Evolutionary conservation across 495 filamentous ascomycete species (phyloP).

Genomic region (Podospora anserina): DNA sequence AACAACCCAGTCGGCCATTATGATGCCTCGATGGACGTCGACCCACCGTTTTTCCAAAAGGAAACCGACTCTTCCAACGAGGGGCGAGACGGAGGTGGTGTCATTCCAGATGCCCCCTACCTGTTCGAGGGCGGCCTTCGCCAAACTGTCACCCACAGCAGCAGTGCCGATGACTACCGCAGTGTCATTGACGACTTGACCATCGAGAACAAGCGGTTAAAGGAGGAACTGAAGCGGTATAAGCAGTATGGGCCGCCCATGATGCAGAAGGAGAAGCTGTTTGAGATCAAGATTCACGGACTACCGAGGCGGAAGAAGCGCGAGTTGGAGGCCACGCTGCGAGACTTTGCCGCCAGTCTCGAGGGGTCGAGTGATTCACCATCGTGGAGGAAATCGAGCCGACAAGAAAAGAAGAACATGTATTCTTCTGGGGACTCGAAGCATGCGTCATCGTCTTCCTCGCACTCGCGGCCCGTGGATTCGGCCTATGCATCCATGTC

Average conservation of each 20-base stretch:
- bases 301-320: slow-evolving; percentile 62
- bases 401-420: slow-evolving; percentile 30
- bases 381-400: slow-evolving; percentile 31
- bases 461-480: slow-evolving; percentile 56
- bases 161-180: slow-evolving; percentile 57
- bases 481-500: slow-evolving; percentile 76
- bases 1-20: slow-evolving; percentile 35
- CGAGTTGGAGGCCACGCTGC: slow-evolving; percentile 68
- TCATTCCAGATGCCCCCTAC: neutral
- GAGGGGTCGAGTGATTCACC: slow-evolving; percentile 43
- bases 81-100: slow-evolving; percentile 12
- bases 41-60: slow-evolving; percentile 54
- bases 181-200: slow-evolving; percentile 73
- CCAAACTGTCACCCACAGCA: slow-evolving; percentile 42
- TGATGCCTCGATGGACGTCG: slow-evolving; percentile 45
- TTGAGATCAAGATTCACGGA: slow-evolving; percentile 72
- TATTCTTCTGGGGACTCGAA: slow-evolving; percentile 40
- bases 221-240: slow-evolving; percentile 63
- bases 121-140: slow-evolving; percentile 10
- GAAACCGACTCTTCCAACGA: slow-evolving; percentile 46
- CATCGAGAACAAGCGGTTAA: slow-evolving; percentile 67
- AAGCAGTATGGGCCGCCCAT: slow-evolving; percentile 59
- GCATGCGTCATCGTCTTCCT: slow-evolving; percentile 50
- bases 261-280: slow-evolving; percentile 63
- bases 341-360: slow-evolving; percentile 59